Evolutionary conservation across 257 asterid genomes (phyloP).

Genomic region (Nicotiana tomentosiformis): DNA sequence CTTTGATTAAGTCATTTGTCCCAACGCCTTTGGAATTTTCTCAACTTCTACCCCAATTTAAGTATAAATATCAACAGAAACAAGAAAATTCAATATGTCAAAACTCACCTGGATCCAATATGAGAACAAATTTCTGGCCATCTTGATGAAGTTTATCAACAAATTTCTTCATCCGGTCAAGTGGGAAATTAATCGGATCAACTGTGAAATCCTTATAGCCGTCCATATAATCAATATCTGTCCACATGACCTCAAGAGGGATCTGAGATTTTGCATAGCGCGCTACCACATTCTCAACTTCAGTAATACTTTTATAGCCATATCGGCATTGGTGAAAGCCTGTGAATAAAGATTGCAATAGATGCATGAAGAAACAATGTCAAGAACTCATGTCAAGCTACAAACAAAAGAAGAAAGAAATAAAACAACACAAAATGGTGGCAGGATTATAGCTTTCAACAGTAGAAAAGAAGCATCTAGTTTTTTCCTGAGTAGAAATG

Average conservation of each 20-base stretch:
- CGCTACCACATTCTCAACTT: constrained; percentile 64
- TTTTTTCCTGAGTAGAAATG: no score
- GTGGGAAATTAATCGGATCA: constrained; percentile 71
- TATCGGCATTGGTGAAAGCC: constrained; percentile 89
- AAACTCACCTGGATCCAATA: constrained; percentile 75
- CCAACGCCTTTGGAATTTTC: not conserved
- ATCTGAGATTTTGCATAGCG: constrained; percentile 60
- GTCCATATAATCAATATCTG: constrained; percentile 94
- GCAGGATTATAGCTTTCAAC: no score
- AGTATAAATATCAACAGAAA: not conserved
- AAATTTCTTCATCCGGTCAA: constrained; percentile 48
- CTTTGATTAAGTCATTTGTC: not conserved
- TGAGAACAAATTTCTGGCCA: constrained; percentile 63
- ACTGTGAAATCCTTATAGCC: constrained; percentile 83
- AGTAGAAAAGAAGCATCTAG: no score
- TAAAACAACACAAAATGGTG: no score
- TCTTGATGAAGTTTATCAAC: constrained; percentile 55
- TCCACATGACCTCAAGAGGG: constrained; percentile 95
- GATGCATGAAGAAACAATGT: not conserved
- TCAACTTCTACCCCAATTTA: not conserved
- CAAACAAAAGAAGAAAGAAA: not conserved
- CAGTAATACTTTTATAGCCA: constrained; percentile 62
- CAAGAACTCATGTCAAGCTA: not conserved
- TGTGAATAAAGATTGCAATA: constrained; percentile 7
- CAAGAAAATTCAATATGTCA: not conserved